phyloP scores from a whole-genome alignment of 148 eudicot species.

The Nyssa sinensis region DNA sequence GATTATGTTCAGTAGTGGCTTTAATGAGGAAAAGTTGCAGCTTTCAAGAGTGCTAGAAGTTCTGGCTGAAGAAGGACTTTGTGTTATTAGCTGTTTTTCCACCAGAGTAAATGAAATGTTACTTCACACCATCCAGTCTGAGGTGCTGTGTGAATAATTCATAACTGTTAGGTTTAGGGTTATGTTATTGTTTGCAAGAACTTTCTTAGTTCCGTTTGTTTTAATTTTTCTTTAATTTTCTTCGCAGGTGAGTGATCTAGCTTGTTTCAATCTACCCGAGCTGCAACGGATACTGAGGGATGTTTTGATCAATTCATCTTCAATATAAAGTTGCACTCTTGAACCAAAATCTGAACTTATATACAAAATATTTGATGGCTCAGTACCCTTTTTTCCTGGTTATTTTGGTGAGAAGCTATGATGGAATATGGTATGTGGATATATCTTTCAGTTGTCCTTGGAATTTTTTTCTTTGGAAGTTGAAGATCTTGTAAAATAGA shows the following conservation, averaged over 20 bases:
- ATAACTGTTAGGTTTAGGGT: background rate
- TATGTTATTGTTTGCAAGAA: background rate
- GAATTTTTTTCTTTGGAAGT: too few relatives aligned
- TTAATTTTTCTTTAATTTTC: background rate
- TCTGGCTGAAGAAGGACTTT: conserved; percentile 33
- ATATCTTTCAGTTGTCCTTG: too few relatives aligned
- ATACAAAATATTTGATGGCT: too few relatives aligned
- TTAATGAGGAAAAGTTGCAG: conserved; percentile 12
- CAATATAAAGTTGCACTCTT: too few relatives aligned
- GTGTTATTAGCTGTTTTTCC: conserved; percentile 32
- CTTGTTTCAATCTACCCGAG: background rate
- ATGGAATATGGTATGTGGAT: too few relatives aligned
- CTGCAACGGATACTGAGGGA: background rate
- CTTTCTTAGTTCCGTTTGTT: too few relatives aligned
- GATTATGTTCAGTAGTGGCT: conserved; percentile 26
- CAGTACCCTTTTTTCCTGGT: too few relatives aligned
- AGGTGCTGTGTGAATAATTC: conserved; percentile 26
- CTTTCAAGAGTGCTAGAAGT: conserved; percentile 32
- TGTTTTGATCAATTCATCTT: too few relatives aligned
- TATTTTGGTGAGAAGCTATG: too few relatives aligned
- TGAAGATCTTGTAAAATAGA: too few relatives aligned
- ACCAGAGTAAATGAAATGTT: conserved; percentile 27
- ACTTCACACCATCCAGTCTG: conserved; percentile 36
- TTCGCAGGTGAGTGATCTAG: background rate
- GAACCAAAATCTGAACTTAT: too few relatives aligned